phyloP scores from a whole-genome alignment of 2,329 filamentous ascomycete species.

The Venturiaceae sp. region DNA sequence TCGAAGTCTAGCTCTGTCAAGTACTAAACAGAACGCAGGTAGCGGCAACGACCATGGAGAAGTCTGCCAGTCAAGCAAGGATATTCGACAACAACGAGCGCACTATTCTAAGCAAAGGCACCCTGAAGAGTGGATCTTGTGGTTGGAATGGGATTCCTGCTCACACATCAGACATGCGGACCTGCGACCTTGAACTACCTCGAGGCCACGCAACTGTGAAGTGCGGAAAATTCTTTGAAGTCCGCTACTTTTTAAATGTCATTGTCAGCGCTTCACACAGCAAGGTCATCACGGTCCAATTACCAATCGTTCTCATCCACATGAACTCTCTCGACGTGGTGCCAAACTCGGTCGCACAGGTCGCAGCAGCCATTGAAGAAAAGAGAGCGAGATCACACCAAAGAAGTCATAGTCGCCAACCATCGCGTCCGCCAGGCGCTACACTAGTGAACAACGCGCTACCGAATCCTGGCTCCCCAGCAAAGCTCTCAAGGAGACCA shows the following conservation, averaged over 20 bases:
- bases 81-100: conserved; percentile 43
- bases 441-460: neutral
- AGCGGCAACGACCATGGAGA: conserved; percentile 38
- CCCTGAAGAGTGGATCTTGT: conserved; percentile 30
- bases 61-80: conserved; percentile 39
- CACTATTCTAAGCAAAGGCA: conserved; percentile 32
- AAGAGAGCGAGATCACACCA: conserved; percentile 23
- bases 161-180: conserved; percentile 35
- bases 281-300: conserved; percentile 42
- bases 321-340: conserved; percentile 49
- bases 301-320: conserved; percentile 46
- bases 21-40: conserved; percentile 23
- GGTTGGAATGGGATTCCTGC: conserved; percentile 39
- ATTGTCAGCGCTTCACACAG: conserved; percentile 34
- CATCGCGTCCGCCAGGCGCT: neutral
- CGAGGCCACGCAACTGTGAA: conserved; percentile 40
- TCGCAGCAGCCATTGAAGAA: conserved; percentile 45
- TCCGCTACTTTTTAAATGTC: conserved; percentile 45
- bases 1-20: conserved; percentile 14
- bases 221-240: conserved; percentile 47
- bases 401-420: neutral
- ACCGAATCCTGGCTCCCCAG: conserved; percentile 11
- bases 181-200: conserved; percentile 40
- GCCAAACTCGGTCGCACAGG: conserved; percentile 45
- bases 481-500: neutral